Evolutionary conservation across 768 basidiomycete species (phyloP).

Genomic region (Cystoderma amianthinum): DNA sequence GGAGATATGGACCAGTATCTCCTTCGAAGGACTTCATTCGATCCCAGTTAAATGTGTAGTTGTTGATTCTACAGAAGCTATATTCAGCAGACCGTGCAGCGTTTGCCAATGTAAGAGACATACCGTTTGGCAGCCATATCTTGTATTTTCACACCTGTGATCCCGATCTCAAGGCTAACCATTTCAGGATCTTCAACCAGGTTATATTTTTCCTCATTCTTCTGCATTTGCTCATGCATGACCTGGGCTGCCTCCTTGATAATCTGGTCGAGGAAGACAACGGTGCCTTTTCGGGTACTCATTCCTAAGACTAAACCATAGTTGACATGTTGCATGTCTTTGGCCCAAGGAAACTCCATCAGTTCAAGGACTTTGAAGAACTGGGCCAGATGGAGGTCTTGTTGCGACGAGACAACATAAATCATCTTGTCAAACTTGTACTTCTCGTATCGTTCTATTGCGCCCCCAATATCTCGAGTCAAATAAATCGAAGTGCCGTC

Average conservation of each 20-base stretch:
- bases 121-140: constrained; percentile 94
- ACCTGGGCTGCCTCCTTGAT: constrained; percentile 80
- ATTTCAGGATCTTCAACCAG: constrained; percentile 82
- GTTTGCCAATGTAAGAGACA: constrained; percentile 11
- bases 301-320: constrained; percentile 92
- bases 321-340: constrained; percentile 79
- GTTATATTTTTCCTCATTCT: constrained; percentile 89
- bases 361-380: constrained; percentile 91
- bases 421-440: constrained; percentile 88
- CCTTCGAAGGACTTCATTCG: constrained; percentile 94
- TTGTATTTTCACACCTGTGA: constrained; percentile 96
- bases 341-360: constrained; percentile 87
- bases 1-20: constrained; percentile 90
- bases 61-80: constrained; percentile 62
- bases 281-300: constrained; percentile 91
- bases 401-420: constrained; percentile 84
- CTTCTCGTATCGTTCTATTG: constrained; percentile 86
- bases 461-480: constrained; percentile 92
- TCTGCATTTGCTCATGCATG: constrained; percentile 97
- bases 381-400: constrained; percentile 83
- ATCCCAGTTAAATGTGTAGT: constrained; percentile 87
- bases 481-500: constrained; percentile 94
- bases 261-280: constrained; percentile 91
- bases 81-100: no score
- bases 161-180: constrained; percentile 79